Evolutionary conservation across 1,284 basidiomycete species (phyloP).

Genomic region (Trichosporon faecale): DNA sequence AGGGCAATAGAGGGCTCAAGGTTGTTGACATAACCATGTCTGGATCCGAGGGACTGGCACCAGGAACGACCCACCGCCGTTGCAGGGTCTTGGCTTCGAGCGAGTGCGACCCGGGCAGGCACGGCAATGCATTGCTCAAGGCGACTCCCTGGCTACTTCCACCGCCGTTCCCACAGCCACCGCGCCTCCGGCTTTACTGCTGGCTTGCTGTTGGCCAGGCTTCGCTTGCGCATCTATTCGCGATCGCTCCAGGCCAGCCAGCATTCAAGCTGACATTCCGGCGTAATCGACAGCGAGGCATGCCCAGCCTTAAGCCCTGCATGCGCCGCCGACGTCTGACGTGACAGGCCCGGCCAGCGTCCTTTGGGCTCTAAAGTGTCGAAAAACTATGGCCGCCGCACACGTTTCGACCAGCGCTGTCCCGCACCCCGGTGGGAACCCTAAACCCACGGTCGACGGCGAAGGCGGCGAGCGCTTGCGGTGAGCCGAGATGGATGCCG

Average conservation of each 20-base stretch:
- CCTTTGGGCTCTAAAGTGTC: neutral
- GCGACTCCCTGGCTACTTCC: neutral
- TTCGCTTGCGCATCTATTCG: neutral
- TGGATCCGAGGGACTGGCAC: slow-evolving; percentile 5
- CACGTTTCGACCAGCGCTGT: neutral
- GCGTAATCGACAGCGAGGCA: neutral
- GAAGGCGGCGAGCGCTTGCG: neutral
- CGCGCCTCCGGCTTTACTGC: too few relatives aligned
- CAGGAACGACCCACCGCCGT: slow-evolving; percentile 3
- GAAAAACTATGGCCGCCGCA: neutral
- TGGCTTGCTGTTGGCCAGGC: too few relatives aligned
- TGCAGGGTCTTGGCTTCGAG: neutral
- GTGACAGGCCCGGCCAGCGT: neutral
- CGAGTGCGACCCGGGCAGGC: neutral
- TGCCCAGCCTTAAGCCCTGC: neutral
- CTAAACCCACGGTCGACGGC: neutral
- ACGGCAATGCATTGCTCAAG: neutral
- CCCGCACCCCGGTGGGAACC: neutral
- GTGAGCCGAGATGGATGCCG: neutral
- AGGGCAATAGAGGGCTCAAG: neutral
- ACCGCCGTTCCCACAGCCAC: neutral
- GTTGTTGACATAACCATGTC: neutral
- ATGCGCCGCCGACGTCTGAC: neutral
- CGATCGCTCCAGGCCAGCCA: too few relatives aligned
- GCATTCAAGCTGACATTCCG: neutral